Conservation (phyloP, 192 early-diverging fungal genomes). For the Thamnidium elegans region DNA sequence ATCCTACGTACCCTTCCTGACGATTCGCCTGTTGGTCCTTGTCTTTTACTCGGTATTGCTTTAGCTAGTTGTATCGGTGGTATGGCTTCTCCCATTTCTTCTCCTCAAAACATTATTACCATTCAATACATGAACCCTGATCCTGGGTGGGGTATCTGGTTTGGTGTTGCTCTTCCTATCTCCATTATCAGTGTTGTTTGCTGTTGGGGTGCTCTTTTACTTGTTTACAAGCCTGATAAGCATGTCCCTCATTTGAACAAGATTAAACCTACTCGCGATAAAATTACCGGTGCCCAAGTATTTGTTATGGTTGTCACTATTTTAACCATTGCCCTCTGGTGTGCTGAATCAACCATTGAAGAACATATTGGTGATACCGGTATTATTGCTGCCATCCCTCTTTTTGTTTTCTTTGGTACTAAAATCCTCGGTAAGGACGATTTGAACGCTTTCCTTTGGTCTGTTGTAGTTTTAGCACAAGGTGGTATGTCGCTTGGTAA, state of each 20-base stretch:
- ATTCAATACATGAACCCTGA: constrained; percentile 68
- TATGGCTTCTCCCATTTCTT: constrained; percentile 77
- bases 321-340: constrained; percentile 72
- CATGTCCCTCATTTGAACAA: constrained; percentile 45
- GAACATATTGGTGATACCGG: constrained; percentile 70
- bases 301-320: constrained; percentile 58
- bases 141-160: constrained; percentile 74
- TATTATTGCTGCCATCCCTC: constrained; percentile 71
- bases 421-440: constrained; percentile 75
- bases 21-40: constrained; percentile 58
- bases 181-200: constrained; percentile 57
- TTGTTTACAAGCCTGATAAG: constrained; percentile 61
- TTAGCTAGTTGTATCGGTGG: constrained; percentile 73
- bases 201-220: constrained; percentile 63
- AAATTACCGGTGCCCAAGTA: constrained; percentile 49
- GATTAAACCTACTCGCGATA: constrained; percentile 42
- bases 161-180: constrained; percentile 63
- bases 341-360: constrained; percentile 57
- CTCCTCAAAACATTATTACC: constrained; percentile 77
- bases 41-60: constrained; percentile 74
- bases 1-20: constrained; percentile 67
- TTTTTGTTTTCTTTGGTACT: constrained; percentile 72
- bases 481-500: constrained; percentile 77
- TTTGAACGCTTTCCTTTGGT: constrained; percentile 66
- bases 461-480: constrained; percentile 66